Percentiles rank a stretch among this genome's conserved stretches.
Evolutionary conservation across 441 rosid species (phyloP).

Genomic region (Brassica balearica): DNA sequence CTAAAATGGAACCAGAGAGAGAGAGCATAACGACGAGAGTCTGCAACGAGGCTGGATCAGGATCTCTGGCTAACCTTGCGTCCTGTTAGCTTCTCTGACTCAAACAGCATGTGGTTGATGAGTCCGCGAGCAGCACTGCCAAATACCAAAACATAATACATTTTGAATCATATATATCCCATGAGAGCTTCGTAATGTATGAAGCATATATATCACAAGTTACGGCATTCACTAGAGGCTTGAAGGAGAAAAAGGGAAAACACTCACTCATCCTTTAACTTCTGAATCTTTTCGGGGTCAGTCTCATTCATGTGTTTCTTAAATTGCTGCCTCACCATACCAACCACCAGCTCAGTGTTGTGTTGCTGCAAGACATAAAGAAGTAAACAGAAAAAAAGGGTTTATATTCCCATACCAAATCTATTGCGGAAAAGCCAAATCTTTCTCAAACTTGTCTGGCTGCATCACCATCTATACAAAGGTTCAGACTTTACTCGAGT

Average conservation of each 20-base stretch:
- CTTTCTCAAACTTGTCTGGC: constrained; percentile 14
- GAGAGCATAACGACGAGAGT: constrained; percentile 4
- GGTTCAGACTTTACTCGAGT: constrained; percentile 10
- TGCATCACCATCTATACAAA: constrained; percentile 17
- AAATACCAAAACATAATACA: constrained; percentile 28
- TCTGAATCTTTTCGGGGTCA: constrained; percentile 89
- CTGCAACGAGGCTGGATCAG: constrained; percentile 37
- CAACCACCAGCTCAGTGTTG: constrained; percentile 77
- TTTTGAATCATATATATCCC: background rate
- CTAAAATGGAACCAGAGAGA: constrained; percentile 33
- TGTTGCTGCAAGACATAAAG: constrained; percentile 67
- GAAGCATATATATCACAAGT: no score
- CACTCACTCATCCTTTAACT: constrained; percentile 91
- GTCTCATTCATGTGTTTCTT: constrained; percentile 82
- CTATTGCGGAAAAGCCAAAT: background rate
- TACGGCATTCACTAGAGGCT: no score
- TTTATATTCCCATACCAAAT: constrained; percentile 24
- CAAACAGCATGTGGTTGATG: constrained; percentile 86
- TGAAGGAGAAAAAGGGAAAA: constrained; percentile 49
- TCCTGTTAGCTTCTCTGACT: constrained; percentile 80
- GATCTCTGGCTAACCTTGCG: constrained; percentile 54
- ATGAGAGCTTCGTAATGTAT: no score
- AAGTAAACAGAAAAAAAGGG: constrained; percentile 5
- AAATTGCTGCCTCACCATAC: constrained; percentile 90
- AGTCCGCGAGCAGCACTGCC: constrained; percentile 97